Conservation (phyloP, 176 grass and related monocot genomes). For the Phyllostachys edulis region DNA sequence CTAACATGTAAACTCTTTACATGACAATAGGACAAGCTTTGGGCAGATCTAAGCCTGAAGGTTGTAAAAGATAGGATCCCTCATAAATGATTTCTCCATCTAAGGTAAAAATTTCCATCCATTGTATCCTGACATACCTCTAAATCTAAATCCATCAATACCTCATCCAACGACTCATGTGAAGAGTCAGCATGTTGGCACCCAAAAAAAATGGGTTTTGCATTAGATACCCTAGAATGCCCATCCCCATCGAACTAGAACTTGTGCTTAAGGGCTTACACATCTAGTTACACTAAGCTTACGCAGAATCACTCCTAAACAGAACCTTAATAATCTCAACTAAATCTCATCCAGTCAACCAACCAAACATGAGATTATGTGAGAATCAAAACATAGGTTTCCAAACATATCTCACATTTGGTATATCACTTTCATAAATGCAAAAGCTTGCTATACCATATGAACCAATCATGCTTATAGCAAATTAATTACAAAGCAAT, state of each 20-base stretch:
- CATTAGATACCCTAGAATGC: background rate
- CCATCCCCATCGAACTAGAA: background rate
- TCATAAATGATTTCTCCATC: background rate
- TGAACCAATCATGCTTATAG: background rate
- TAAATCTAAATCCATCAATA: background rate
- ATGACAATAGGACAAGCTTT: background rate
- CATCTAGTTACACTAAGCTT: background rate
- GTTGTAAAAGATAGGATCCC: background rate
- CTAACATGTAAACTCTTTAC: slow-evolving; percentile 9
- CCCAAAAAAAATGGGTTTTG: background rate
- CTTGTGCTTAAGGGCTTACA: background rate
- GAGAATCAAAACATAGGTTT: background rate
- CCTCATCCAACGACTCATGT: background rate
- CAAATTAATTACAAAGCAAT: background rate
- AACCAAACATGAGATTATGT: background rate
- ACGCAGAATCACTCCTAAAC: background rate
- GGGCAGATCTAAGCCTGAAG: background rate
- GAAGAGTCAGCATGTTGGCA: background rate
- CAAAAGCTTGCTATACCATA: background rate
- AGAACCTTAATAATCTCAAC: background rate
- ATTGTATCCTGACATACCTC: background rate
- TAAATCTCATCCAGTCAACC: background rate
- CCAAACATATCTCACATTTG: background rate
- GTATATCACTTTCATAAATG: background rate
- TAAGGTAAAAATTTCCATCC: background rate